Evolutionary conservation across 2,329 filamentous ascomycete species (phyloP).

Genomic region (Fusarium nanum): DNA sequence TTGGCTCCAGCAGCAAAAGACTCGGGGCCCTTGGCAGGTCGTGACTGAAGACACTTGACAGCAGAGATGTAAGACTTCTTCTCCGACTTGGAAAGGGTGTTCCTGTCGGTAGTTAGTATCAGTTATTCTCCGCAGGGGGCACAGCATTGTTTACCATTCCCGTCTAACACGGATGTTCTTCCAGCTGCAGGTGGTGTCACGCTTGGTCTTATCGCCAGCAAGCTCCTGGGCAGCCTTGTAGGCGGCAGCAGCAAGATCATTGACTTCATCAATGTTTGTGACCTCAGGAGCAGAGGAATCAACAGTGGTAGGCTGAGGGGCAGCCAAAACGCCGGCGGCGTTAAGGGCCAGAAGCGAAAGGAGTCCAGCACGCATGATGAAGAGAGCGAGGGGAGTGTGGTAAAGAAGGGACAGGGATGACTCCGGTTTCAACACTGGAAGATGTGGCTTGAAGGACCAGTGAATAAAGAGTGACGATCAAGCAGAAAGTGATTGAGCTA

Average conservation of each 20-base stretch:
- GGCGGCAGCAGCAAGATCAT: slow-evolving; percentile 40
- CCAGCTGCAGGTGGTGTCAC: slow-evolving; percentile 44
- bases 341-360: slow-evolving; percentile 41
- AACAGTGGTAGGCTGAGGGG: slow-evolving; percentile 29
- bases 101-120: slow-evolving; percentile 31
- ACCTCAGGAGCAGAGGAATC: slow-evolving; percentile 31
- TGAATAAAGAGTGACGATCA: slow-evolving; percentile 9
- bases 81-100: slow-evolving; percentile 40
- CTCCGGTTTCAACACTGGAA: slow-evolving; percentile 9
- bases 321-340: slow-evolving; percentile 39
- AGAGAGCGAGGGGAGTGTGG: background rate
- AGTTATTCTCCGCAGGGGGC: accelerated
- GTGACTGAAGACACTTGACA: slow-evolving; percentile 57
- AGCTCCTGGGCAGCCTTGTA: slow-evolving; percentile 42
- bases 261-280: slow-evolving; percentile 36
- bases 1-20: slow-evolving; percentile 56
- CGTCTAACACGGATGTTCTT: slow-evolving; percentile 47
- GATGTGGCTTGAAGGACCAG: slow-evolving; percentile 10
- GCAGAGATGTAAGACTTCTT: slow-evolving; percentile 57
- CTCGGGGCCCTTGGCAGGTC: slow-evolving; percentile 51
- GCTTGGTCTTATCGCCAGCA: slow-evolving; percentile 32
- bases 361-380: slow-evolving; percentile 37
- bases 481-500: slow-evolving; percentile 23
- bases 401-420: slow-evolving; percentile 17
- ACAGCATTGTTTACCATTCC: slow-evolving; percentile 46